Evolutionary conservation across 208 protist species (phyloP).

Genomic region (Leishmania aethiopica): DNA sequence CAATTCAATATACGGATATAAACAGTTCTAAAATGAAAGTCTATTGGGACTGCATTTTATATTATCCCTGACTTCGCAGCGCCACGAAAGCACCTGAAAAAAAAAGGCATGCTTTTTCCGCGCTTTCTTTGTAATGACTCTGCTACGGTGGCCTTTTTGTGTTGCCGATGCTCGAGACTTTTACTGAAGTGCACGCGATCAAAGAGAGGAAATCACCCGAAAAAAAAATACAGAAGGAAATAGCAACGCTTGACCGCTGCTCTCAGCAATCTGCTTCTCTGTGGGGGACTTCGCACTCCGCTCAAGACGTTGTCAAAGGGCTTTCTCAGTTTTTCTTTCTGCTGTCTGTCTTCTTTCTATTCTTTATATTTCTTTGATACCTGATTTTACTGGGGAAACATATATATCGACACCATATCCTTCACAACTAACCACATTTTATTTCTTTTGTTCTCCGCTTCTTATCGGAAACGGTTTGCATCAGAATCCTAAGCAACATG

Average conservation of each 20-base stretch:
- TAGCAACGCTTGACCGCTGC: not conserved
- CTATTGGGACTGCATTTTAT: slow-evolving; percentile 8
- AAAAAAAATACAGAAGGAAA: not conserved
- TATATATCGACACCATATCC: not conserved
- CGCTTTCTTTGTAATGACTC: not conserved
- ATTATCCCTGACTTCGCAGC: slow-evolving; percentile 1
- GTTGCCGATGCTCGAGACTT: not conserved
- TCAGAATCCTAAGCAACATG: slow-evolving; percentile 14
- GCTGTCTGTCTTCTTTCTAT: not conserved
- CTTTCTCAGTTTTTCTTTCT: not conserved
- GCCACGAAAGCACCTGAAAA: not conserved
- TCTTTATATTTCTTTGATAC: not conserved
- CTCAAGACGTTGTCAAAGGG: not conserved
- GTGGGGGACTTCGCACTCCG: not conserved
- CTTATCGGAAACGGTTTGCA: not conserved
- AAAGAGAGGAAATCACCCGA: not conserved
- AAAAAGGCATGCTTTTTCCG: not conserved
- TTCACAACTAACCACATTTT: not conserved
- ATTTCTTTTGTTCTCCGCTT: not conserved
- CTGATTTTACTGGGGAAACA: no score
- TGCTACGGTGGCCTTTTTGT: not conserved
- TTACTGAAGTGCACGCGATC: not conserved
- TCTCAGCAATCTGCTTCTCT: not conserved
- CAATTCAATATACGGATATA: not conserved
- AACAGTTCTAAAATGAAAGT: not conserved